Conservation (phyloP, 306 rosid species). For the Rosa persica region DNA sequence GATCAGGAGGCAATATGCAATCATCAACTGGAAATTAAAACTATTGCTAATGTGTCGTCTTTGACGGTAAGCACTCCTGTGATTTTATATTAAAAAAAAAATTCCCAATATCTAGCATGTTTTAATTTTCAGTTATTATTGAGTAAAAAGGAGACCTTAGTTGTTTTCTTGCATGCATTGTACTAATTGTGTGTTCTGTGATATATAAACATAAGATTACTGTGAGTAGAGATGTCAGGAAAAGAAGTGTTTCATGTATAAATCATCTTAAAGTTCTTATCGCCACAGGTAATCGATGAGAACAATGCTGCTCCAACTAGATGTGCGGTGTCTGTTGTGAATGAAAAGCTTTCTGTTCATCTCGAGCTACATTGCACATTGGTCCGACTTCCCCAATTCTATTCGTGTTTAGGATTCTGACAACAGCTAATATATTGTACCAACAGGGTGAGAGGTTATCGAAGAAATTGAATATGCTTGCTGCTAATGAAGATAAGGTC, state of each 20-base stretch:
- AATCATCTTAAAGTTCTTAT: background rate
- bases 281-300: conserved; percentile 36
- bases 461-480: conserved; percentile 41
- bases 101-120: no score
- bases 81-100: no score
- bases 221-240: no score
- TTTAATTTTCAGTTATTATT: no score
- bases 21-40: conserved; percentile 58
- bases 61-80: conserved; percentile 33
- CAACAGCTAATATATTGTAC: background rate
- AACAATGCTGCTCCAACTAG: conserved; percentile 42
- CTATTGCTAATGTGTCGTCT: conserved; percentile 76
- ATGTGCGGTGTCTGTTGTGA: conserved; percentile 42
- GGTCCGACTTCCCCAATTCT: no score
- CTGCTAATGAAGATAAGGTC: conserved; percentile 79
- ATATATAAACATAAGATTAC: no score
- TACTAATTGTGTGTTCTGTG: background rate
- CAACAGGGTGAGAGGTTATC: conserved; percentile 56
- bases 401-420: no score
- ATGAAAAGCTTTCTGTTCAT: conserved; percentile 41
- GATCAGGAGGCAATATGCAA: conserved; percentile 31
- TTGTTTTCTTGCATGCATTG: background rate
- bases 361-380: conserved; percentile 21
- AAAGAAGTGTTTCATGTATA: no score
- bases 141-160: no score